phyloP scores from a whole-genome alignment of 768 basidiomycete genomes.

The Lepiota brunneoincarnata region DNA sequence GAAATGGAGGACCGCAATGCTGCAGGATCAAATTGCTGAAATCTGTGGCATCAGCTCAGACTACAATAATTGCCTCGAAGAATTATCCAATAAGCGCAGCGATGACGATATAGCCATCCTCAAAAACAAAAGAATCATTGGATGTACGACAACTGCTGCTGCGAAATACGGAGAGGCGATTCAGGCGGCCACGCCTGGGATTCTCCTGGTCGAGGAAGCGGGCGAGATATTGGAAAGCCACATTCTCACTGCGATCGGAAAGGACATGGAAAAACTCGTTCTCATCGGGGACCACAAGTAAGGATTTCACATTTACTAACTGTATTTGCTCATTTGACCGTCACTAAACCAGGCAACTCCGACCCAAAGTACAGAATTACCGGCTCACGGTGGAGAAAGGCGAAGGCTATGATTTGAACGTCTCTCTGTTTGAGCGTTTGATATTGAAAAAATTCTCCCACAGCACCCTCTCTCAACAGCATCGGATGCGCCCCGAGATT shows the following conservation, averaged over 20 bases:
- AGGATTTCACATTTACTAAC: slow-evolving; percentile 17
- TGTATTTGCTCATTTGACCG: neutral
- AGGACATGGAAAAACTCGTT: slow-evolving; percentile 48
- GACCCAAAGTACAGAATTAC: slow-evolving; percentile 71
- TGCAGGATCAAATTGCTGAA: slow-evolving; percentile 29
- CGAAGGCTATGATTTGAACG: slow-evolving; percentile 64
- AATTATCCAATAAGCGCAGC: slow-evolving; percentile 32
- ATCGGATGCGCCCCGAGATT: slow-evolving; percentile 77
- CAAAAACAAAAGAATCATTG: slow-evolving; percentile 52
- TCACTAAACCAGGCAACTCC: slow-evolving; percentile 49
- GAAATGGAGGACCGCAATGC: slow-evolving; percentile 35
- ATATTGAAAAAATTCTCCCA: slow-evolving; percentile 64
- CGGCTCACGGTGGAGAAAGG: slow-evolving; percentile 63
- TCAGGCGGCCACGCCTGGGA: slow-evolving; percentile 41
- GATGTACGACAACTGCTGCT: slow-evolving; percentile 68
- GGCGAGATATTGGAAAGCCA: slow-evolving; percentile 74
- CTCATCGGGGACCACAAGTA: slow-evolving; percentile 76
- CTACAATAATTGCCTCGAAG: slow-evolving; percentile 39
- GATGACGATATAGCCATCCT: slow-evolving; percentile 34
- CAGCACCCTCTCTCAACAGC: slow-evolving; percentile 50
- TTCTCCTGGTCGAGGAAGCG: slow-evolving; percentile 69
- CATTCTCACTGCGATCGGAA: slow-evolving; percentile 53
- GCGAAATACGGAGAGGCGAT: slow-evolving; percentile 55
- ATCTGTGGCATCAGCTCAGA: slow-evolving; percentile 29
- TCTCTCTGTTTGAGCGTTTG: slow-evolving; percentile 67